Percentiles rank a stretch among this genome's conserved stretches.
Evolutionary conservation across 192 early-diverging fungal species (phyloP).

Genomic region (Diversispora epigaea): DNA sequence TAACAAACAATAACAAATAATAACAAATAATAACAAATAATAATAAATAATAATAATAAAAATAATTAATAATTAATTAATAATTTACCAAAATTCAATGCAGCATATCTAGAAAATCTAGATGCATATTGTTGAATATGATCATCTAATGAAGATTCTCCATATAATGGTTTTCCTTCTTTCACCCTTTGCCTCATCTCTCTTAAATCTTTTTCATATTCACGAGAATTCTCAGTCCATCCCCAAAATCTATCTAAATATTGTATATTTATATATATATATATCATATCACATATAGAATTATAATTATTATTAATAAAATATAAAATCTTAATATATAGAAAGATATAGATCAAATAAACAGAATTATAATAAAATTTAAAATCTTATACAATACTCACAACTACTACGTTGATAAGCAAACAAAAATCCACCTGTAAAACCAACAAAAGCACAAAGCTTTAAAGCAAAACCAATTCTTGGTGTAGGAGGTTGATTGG

Average conservation of each 20-base stretch:
- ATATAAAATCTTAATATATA: neutral
- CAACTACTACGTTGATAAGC: slow-evolving; percentile 71
- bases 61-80: neutral
- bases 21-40: slow-evolving; percentile 18
- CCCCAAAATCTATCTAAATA: slow-evolving; percentile 87
- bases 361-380: too few relatives aligned
- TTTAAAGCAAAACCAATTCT: slow-evolving; percentile 54
- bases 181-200: slow-evolving; percentile 64
- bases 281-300: neutral
- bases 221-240: slow-evolving; percentile 80
- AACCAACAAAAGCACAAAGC: slow-evolving; percentile 50
- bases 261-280: neutral
- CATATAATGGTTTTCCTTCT: slow-evolving; percentile 70
- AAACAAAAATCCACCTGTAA: slow-evolving; percentile 74
- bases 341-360: too few relatives aligned
- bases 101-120: slow-evolving; percentile 64
- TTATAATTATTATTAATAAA: neutral
- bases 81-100: slow-evolving; percentile 59
- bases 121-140: slow-evolving; percentile 61
- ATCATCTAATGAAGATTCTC: slow-evolving; percentile 53
- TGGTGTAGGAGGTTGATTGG: slow-evolving; percentile 13
- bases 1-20: neutral
- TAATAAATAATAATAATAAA: too few relatives aligned
- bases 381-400: slow-evolving; percentile 41
- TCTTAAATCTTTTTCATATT: slow-evolving; percentile 64